Evolutionary conservation across 768 basidiomycete species (phyloP), one percentile per base, ranked within the genome.

Genomic region (Piloderma croceum): DNA sequence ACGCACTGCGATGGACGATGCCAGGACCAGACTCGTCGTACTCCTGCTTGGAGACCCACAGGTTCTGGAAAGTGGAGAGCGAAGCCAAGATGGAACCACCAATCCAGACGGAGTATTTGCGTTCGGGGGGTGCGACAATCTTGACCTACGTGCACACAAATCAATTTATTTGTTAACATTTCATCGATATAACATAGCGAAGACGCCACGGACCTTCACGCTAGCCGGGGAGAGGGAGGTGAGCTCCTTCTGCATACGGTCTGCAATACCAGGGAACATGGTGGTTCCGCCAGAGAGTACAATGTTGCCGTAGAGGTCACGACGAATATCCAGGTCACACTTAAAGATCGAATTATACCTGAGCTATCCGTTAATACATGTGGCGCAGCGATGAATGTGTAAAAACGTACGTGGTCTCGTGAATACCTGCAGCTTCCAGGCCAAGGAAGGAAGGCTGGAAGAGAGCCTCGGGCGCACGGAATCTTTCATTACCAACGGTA

Each of bases 51-150:
- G 83, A 81, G 67, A 84, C 84, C 90, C 92, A 96, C 67, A 93
- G 69, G 61, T 91, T 92, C 72, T 94, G 91, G 91, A 94, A 94
- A 52, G 91, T 93, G 58, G 79, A 84, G 36, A 96, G 76, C 23
- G 89, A 91, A 33, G 90, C 91, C 51, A 88, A 68, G 54, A 87
- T 88, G 31, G 82, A 84, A 44, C 84, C 85, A 69, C 85, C 85
- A 53, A 91, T 91, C 88, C 92, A 96, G 66, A 93, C 91, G 40
- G 88, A 90, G 77, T 91, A 91, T 63, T 90, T 94, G 54, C 90
- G 73, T 73, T 94, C 90, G 40, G 90, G 90, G 37, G 91, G 90
- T 45, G 90, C 87, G 44, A 90, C 84, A 42, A 92, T 90, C 79
- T 90, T 91, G 69, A 91, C 83, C 76, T 78, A 44, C 20, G 35